A percentile compares a stretch with the other conserved stretches of the same genome.
phyloP scores from a whole-genome alignment of 1,139 yeast genomes.

The Taphrina flavorubra region DNA sequence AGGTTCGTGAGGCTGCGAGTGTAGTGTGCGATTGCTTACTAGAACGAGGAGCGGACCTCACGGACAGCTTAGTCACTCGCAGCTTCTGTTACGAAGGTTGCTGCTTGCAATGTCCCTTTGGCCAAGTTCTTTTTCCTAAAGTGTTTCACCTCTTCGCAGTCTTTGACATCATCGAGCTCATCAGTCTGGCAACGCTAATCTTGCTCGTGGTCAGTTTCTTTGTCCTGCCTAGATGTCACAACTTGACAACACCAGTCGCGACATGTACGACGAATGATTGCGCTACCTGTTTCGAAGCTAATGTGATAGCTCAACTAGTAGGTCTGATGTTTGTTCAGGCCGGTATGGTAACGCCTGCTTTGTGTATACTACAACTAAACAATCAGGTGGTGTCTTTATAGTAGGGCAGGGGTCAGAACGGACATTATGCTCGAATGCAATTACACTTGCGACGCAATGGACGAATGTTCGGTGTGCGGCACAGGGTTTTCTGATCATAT shows the following conservation, averaged over 20 bases:
- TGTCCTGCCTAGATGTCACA: constrained; percentile 5
- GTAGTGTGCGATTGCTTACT: neutral
- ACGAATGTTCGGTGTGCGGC: constrained; percentile 20
- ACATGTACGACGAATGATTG: neutral
- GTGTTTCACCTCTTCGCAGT: neutral
- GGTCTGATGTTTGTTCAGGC: constrained; percentile 14
- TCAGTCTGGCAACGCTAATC: constrained; percentile 15
- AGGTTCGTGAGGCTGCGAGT: neutral
- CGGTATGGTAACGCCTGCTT: neutral
- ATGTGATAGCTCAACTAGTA: constrained; percentile 6
- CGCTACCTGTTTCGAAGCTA: neutral
- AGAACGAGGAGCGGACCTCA: constrained; percentile 11
- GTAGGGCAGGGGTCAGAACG: constrained; percentile 11
- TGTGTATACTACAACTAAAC: neutral
- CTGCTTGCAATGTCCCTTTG: constrained; percentile 17
- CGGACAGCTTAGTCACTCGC: constrained; percentile 1
- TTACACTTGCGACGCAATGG: constrained; percentile 23
- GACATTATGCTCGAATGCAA: constrained; percentile 18
- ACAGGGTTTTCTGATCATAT: constrained; percentile 9
- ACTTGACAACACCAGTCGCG: constrained; percentile 21
- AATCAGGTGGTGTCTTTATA: constrained; percentile 13
- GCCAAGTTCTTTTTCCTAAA: constrained; percentile 1
- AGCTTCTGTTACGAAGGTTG: constrained; percentile 13
- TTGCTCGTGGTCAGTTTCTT: constrained; percentile 10
- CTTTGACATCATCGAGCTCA: constrained; percentile 4